These are phyloP conservation scores for Trichophyton benhamiae DNA, from an alignment of 2,329 filamentous ascomycete genomes.

Conservation along the genomic window DNA sequence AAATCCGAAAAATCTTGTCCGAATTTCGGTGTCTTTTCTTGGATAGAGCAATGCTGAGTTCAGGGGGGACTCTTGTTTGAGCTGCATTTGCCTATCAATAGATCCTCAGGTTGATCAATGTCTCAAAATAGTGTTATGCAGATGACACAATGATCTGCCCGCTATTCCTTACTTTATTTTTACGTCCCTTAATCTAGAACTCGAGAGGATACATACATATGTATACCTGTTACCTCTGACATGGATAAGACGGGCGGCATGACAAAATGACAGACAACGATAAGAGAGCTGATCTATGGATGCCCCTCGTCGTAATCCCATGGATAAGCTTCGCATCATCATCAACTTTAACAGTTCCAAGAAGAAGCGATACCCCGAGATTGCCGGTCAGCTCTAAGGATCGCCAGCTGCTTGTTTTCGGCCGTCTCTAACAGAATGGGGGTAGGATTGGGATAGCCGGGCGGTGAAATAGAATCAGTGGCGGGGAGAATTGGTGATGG, in stretches of 20 bases:
- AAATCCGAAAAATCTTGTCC: background rate
- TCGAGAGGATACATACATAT: background rate
- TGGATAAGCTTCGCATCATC: background rate
- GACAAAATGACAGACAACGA: background rate
- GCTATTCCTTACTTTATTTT: background rate
- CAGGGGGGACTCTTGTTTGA: background rate
- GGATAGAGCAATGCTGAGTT: background rate
- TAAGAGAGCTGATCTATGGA: conserved; percentile 1
- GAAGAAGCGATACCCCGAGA: background rate
- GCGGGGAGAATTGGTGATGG: background rate
- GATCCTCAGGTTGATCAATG: background rate
- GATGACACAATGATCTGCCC: background rate
- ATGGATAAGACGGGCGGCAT: background rate
- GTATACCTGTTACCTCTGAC: background rate
- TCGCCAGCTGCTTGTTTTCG: background rate
- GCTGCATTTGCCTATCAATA: background rate
- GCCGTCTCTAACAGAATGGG: background rate
- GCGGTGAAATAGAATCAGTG: background rate
- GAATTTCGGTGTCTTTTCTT: background rate
- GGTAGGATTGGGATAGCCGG: background rate
- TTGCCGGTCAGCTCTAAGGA: background rate
- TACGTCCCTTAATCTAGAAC: background rate
- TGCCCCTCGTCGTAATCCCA: background rate
- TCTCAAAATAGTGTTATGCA: background rate
- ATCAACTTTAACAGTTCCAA: background rate